Base-by-base conservation (phyloP, 345 rosid species). In the Boechera retrofracta region DNA sequence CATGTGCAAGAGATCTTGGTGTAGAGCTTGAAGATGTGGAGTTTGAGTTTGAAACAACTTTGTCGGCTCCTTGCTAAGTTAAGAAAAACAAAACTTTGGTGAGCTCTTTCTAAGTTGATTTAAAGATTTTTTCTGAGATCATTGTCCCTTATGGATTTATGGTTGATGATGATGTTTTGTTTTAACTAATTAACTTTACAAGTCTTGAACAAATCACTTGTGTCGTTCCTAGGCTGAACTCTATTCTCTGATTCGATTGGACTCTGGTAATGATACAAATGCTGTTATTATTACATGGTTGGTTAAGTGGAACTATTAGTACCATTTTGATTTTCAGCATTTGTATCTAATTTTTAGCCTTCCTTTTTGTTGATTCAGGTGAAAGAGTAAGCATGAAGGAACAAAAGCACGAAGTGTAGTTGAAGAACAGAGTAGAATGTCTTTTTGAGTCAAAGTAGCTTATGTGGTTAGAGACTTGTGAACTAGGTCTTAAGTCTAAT, bases 41-140 rank as follows among this genome's bases (percentile, higher is more conserved):
- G 31, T 24, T 6, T 42, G 82, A 80, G 21, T 85, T 84, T 63
- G 68, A 75, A 52, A 77, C 62, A 32, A 11, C 64, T 64, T 81
- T 84, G 7, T 52, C 82, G 35, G 82, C 85, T 72, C 81, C 89
- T 2, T 89, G 92, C 91, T 83, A 15, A 64, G 21, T 15, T 45
- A 4, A 15, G 26, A 29, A 45, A 18, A 18, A 32, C 38, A 51
- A 6, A 62, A 26, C n/a, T 4, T 4, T 29, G 32, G 3, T 45
- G 47, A 56, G 5, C 64, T 39, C 41, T 54, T 26, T 53, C 33
- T 52, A 24, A 52, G 57, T 53, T 4, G 57, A 53, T 6, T 53
- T 2, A 52, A 10, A 21, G 57, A 52, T 52, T 24, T 52, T 52
- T 5, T 51, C 5, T 52, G 56, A 24, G 56, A 52, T 26, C 58